Base-by-base conservation (phyloP, 331 rosid genomes). In the Acacia pycnantha region DNA sequence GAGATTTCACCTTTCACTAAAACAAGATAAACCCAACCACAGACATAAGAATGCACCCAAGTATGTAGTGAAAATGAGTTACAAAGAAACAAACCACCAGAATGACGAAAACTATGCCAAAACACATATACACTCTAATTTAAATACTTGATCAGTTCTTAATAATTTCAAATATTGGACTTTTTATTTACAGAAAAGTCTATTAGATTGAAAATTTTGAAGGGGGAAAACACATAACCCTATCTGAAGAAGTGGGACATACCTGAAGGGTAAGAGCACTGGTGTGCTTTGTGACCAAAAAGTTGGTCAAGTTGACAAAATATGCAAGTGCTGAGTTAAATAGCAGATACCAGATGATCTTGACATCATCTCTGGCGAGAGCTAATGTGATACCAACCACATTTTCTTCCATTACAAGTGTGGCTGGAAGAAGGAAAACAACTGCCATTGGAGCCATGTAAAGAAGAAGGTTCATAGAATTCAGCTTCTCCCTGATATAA, bases 361-460 rank as follows among this genome's bases (percentile, higher is more conserved):
- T 89, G 77, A 79, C 53, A 58, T 89, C 90, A 73, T 89, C 90
- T 87, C 90, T 83, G 33, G 92, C 92, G 46, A 89, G 92, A 54
- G 92, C 90, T 79, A 89, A 67, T 2, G 92, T 85, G 74, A 89
- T 89, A 44, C 92, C 92, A 69, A 89, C 84, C 70, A 89, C 92
- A 70, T 89, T 89, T 79, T 89, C 90, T 82, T 89, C 92, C 92
- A 89, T 89, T 47, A 81, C 4, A 68, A 89, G 88, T 41, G 92
- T 87, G 48, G 92, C 92, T 16, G 92, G 92, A 82, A 89, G 92
- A 86, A 89, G 92, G 83, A 89, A 89, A 73, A 87, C 88, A 79
- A 89, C 92, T 79, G 92, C 92, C 85, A 89, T 85, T 54, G 92
- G 92, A 74, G 92, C 92, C 92, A 89, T 89, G 82, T 89, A 89